Percentiles rank a stretch among this genome's conserved stretches.
phyloP scores from a whole-genome alignment of 176 grass and related monocot species.

The Triticum timopheevii region DNA sequence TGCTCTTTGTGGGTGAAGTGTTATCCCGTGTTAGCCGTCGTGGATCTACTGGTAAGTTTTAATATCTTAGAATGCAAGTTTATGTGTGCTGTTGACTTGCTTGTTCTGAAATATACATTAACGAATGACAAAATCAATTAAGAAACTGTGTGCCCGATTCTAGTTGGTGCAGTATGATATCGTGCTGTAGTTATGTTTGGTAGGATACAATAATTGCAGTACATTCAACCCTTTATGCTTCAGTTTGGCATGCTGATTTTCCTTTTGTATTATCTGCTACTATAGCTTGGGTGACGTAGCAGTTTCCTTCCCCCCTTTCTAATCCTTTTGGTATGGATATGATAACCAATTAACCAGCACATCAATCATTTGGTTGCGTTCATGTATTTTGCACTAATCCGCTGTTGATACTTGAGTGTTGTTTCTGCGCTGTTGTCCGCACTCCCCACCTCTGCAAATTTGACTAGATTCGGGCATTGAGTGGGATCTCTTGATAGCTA shows the following conservation, averaged over 20 bases:
- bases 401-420: background rate
- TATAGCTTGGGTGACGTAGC: background rate
- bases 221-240: slow-evolving; percentile 15
- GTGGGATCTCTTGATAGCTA: background rate
- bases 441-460: background rate
- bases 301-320: background rate
- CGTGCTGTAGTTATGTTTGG: background rate
- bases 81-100: slow-evolving; percentile 13
- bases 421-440: background rate
- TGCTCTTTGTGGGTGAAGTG: slow-evolving; percentile 82
- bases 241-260: background rate
- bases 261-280: background rate
- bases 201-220: slow-evolving; percentile 5
- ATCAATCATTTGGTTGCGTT: background rate
- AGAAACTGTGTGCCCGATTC: background rate
- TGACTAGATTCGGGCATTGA: background rate
- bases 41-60: slow-evolving; percentile 72
- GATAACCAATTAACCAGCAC: background rate
- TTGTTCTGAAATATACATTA: slow-evolving; percentile 17
- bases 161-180: slow-evolving; percentile 8
- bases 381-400: background rate
- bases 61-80: slow-evolving; percentile 15
- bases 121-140: slow-evolving; percentile 17
- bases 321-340: background rate
- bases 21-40: slow-evolving; percentile 89